phyloP scores from a whole-genome alignment of 2,329 filamentous ascomycete genomes.

The Colletotrichum endophyticum region DNA sequence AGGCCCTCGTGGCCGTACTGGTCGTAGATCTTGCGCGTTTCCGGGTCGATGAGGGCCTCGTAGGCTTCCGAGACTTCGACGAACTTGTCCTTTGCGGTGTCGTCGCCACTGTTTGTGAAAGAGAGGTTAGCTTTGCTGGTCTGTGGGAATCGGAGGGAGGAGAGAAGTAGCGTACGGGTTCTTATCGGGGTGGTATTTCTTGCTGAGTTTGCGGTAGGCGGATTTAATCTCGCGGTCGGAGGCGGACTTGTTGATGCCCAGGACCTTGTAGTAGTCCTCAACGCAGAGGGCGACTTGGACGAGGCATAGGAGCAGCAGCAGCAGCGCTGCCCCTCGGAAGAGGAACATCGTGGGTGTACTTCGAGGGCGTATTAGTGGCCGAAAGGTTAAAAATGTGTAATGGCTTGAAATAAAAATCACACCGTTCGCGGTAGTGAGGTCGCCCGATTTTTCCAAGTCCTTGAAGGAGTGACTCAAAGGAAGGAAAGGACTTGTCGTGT shows the following conservation, averaged over 20 bases:
- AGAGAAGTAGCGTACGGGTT: conserved; percentile 74
- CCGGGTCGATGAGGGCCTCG: conserved; percentile 82
- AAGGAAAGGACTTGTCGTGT: not conserved
- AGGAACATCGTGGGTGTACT: conserved; percentile 48
- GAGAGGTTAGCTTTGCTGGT: not conserved
- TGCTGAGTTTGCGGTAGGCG: conserved; percentile 89
- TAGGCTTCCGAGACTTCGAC: conserved; percentile 95
- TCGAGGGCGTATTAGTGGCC: not conserved
- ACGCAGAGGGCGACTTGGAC: conserved; percentile 60
- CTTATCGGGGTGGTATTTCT: conserved; percentile 97
- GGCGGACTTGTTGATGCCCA: conserved; percentile 80
- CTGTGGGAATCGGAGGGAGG: not conserved
- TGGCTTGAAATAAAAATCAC: not conserved
- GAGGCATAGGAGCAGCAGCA: conserved; percentile 58
- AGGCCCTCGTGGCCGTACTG: conserved; percentile 91
- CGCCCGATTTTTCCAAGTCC: not conserved
- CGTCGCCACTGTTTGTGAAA: conserved; percentile 65
- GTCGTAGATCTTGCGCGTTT: conserved; percentile 90
- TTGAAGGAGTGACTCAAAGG: conserved; percentile 8
- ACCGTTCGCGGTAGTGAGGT: not conserved
- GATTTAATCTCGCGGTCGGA: conserved; percentile 90
- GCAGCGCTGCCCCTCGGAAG: conserved; percentile 50
- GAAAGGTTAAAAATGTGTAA: not conserved
- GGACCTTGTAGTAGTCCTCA: conserved; percentile 83
- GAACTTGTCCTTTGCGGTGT: conserved; percentile 86